Conservation (phyloP, 345 rosid genomes). For the Corchorus olitorius region DNA sequence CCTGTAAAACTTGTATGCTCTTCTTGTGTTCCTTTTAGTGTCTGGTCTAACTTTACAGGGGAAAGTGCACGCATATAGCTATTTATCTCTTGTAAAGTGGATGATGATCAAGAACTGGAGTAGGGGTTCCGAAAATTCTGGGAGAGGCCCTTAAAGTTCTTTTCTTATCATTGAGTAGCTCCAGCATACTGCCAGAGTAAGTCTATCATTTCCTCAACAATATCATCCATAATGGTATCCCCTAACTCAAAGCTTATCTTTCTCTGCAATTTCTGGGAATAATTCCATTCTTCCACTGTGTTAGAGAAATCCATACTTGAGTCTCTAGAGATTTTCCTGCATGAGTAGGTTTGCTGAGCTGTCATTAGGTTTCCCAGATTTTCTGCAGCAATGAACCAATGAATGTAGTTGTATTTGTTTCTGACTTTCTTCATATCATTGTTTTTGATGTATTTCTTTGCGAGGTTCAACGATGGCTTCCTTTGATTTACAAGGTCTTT, state of each 20-base stretch:
- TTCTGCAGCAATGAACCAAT: slow-evolving; percentile 15
- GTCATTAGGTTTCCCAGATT: slow-evolving; percentile 28
- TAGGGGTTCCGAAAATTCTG: background rate
- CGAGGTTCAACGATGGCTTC: slow-evolving; percentile 19
- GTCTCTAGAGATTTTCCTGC: slow-evolving; percentile 20
- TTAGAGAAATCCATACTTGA: slow-evolving; percentile 18
- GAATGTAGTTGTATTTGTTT: background rate
- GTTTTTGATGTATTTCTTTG: slow-evolving; percentile 1
- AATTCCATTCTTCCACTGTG: slow-evolving; percentile 27
- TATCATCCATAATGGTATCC: slow-evolving; percentile 30
- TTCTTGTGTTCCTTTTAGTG: background rate
- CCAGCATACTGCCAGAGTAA: slow-evolving; percentile 14
- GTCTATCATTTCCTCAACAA: slow-evolving; percentile 23
- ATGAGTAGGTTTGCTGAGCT: slow-evolving; percentile 16
- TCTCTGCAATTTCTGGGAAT: slow-evolving; percentile 17
- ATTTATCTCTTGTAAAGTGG: background rate
- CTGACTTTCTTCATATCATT: slow-evolving; percentile 1
- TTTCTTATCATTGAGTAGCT: background rate
- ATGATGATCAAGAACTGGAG: background rate
- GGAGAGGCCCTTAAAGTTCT: background rate
- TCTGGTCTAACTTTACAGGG: background rate
- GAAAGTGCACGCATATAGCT: background rate
- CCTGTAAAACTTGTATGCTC: background rate
- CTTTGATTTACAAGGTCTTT: slow-evolving; percentile 23
- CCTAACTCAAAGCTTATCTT: slow-evolving; percentile 33